phyloP scores from a whole-genome alignment of 495 filamentous ascomycete genomes.

The Penicillium parvum region DNA sequence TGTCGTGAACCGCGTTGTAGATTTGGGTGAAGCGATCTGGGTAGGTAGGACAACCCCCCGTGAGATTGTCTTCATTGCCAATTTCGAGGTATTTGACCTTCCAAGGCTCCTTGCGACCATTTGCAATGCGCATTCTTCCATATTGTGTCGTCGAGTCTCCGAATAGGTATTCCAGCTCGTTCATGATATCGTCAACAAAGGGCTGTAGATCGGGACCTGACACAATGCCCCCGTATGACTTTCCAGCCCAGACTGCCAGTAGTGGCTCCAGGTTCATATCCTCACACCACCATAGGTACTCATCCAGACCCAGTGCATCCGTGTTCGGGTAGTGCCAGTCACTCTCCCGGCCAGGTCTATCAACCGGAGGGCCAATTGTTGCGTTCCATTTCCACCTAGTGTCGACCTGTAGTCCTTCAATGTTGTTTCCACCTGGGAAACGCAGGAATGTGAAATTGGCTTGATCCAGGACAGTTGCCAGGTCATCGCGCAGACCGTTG shows the following conservation, averaged over 20 bases:
- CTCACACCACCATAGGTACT: slow-evolving; percentile 64
- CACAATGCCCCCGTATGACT: slow-evolving; percentile 50
- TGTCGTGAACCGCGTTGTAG: slow-evolving; percentile 39
- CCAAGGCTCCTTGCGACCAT: slow-evolving; percentile 45
- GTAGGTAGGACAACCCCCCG: slow-evolving; percentile 35
- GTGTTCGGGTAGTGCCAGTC: slow-evolving; percentile 60
- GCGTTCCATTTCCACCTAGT: slow-evolving; percentile 65
- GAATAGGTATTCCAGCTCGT: slow-evolving; percentile 52
- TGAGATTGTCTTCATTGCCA: slow-evolving; percentile 55
- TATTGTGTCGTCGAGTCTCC: slow-evolving; percentile 29
- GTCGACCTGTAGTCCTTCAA: slow-evolving; percentile 36
- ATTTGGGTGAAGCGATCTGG: slow-evolving; percentile 45
- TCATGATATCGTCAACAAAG: slow-evolving; percentile 53
- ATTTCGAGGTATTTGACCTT: slow-evolving; percentile 47
- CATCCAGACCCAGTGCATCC: slow-evolving; percentile 56
- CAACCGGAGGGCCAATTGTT: slow-evolving; percentile 59
- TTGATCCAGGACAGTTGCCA: slow-evolving; percentile 51
- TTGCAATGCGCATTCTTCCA: slow-evolving; percentile 37
- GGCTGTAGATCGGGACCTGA: slow-evolving; percentile 31
- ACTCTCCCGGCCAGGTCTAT: slow-evolving; percentile 57
- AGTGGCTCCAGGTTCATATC: slow-evolving; percentile 57
- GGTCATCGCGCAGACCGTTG: slow-evolving; percentile 59
- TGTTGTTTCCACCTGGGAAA: slow-evolving; percentile 65
- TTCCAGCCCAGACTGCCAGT: slow-evolving; percentile 57
- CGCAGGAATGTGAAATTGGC: slow-evolving; percentile 56